Evolutionary conservation across 2,329 filamentous ascomycete genomes (phyloP), one percentile per base, ranked within the genome.

Genomic region (Plenodomus biglobosus): DNA sequence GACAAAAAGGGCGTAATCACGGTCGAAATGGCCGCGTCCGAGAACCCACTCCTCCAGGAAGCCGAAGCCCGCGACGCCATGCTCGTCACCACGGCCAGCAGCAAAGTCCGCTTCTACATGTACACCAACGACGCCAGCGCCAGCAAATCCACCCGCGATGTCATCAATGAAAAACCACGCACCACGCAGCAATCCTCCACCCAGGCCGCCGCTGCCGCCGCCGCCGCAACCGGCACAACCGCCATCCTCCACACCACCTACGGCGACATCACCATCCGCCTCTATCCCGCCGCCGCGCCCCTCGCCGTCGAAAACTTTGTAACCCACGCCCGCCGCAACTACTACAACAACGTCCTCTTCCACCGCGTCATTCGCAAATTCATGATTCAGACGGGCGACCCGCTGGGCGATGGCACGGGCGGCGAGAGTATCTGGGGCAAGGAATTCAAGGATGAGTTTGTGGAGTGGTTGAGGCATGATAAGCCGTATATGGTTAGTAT

Each of bases 291-390:
- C 52, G 90, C 90, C 2, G 92, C 94, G 8, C 94, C 95, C 24
- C 95, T 92, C 70, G 85, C 95, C 0, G 92, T 99, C 3, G 94
- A 99, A 74, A 99, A 99, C 72, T 99, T 99, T 69, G 89, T 95
- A 46, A 95, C 90, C 0, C 94, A 97, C 65, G 84, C 90, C 2
- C 87, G 86, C 64, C 87, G 85, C 49, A 90, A 90, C 1, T 99
- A 99, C 72, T 99, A 99, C 78, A 97, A 99, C 76, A 90, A 90
- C 73, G 92, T 92, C 27, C 92, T 96, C 61, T 99, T 99, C 79
- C 94, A 99, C 73, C 87, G 94, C 27, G 88, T 99, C 6, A 99
- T 99, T 61, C 85, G 88, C 52, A 96, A 96, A 67, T 99, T 99
- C 76, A 99, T 99, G 95, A 96, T 99, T 52, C 90, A 91, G 67